Conservation (phyloP, 441 rosid genomes). For the Erodium moschatum region DNA sequence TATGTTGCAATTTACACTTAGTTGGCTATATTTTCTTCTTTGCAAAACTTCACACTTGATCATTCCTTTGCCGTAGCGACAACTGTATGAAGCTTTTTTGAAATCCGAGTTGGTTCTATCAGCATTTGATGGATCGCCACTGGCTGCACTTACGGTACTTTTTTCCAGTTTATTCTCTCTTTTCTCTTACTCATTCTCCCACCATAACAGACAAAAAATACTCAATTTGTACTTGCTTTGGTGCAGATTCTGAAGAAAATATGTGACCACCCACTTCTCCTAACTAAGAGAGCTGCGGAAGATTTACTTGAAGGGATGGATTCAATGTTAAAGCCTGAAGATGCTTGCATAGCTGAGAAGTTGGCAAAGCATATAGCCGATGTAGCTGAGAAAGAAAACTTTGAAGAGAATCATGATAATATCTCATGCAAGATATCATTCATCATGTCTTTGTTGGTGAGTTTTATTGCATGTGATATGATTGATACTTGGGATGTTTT, state of each 20-base stretch:
- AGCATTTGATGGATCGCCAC: conserved; percentile 88
- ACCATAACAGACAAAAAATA: conserved; percentile 1
- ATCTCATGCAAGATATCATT: conserved; percentile 90
- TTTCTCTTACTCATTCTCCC: background rate
- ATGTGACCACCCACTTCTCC: conserved; percentile 93
- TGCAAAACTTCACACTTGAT: conserved; percentile 13
- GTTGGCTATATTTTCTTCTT: background rate
- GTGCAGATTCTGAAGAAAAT: conserved; percentile 88
- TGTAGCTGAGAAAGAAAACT: conserved; percentile 56
- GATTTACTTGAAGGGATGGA: conserved; percentile 93
- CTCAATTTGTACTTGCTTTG: conserved; percentile 10
- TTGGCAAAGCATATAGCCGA: conserved; percentile 88
- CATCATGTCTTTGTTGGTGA: conserved; percentile 70
- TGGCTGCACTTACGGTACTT: conserved; percentile 88
- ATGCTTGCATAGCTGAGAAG: conserved; percentile 70
- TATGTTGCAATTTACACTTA: background rate
- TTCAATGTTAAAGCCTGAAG: conserved; percentile 62
- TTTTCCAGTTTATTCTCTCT: conserved; percentile 14
- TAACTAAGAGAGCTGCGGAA: conserved; percentile 97
- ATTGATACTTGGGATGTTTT: conserved; percentile 16
- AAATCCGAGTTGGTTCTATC: conserved; percentile 85
- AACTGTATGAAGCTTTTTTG: conserved; percentile 80
- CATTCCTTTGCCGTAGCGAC: conserved; percentile 44
- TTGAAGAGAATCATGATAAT: conserved; percentile 65
- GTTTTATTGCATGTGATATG: conserved; percentile 15